A percentile compares a stretch with the other conserved stretches of the same genome.
These are phyloP conservation scores for Venturia oleaginea DNA, from an alignment of 2,329 filamentous ascomycete genomes.

Conservation along the genomic window DNA sequence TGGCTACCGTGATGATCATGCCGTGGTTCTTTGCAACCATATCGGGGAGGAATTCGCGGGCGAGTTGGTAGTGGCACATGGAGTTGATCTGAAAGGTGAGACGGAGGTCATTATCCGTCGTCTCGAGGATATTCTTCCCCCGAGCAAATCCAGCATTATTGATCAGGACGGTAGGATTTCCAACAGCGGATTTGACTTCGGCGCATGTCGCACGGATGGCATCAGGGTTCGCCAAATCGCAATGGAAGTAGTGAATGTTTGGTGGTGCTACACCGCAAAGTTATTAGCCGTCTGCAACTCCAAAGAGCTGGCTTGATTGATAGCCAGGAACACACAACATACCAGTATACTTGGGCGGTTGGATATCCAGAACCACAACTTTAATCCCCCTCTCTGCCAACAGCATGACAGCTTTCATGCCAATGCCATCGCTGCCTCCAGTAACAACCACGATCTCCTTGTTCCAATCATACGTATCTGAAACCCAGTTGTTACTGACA, in stretches of 20 bases:
- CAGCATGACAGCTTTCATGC: constrained; percentile 53
- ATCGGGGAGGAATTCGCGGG: constrained; percentile 56
- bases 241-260: constrained; percentile 59
- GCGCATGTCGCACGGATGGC: constrained; percentile 45
- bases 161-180: constrained; percentile 59
- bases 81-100: constrained; percentile 66
- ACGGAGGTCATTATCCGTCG: constrained; percentile 49
- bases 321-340: constrained; percentile 8
- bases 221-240: constrained; percentile 54
- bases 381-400: constrained; percentile 57
- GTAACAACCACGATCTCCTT: constrained; percentile 65
- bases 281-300: not conserved
- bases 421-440: constrained; percentile 67
- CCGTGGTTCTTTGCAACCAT: constrained; percentile 59
- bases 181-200: constrained; percentile 46
- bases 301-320: not conserved
- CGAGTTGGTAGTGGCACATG: constrained; percentile 57
- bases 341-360: constrained; percentile 47
- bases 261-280: constrained; percentile 28
- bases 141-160: constrained; percentile 61
- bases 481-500: constrained; percentile 42
- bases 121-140: constrained; percentile 52
- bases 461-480: constrained; percentile 54
- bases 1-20: constrained; percentile 63
- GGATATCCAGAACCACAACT: constrained; percentile 64